Evolutionary conservation across 2,329 filamentous ascomycete genomes (phyloP).

Genomic region (Calonectria honghensis): DNA sequence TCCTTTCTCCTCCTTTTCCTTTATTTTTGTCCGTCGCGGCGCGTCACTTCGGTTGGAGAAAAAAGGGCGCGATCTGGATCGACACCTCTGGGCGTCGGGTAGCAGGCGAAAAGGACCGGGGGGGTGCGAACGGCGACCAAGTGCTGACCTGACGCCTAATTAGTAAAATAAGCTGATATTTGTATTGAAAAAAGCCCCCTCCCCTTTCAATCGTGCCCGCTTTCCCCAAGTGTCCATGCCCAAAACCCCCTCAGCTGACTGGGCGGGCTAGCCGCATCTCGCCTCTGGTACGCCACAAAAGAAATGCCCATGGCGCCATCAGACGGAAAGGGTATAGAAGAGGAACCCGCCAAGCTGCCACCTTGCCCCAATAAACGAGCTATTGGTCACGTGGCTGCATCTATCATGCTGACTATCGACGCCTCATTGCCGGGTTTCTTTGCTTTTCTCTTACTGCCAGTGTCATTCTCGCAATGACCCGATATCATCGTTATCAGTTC

Average conservation of each 20-base stretch:
- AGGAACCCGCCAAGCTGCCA: not conserved
- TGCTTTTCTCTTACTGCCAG: not conserved
- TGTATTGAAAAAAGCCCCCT: not conserved
- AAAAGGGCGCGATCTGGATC: not conserved
- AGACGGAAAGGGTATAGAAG: not conserved
- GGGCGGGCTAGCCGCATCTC: not conserved
- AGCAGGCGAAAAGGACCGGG: not conserved
- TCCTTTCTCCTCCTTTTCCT: not conserved
- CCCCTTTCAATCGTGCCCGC: not conserved
- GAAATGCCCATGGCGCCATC: not conserved
- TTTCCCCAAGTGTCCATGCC: not conserved
- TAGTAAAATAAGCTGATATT: slow-evolving; percentile 24
- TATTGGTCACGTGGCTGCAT: not conserved
- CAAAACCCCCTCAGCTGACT: slow-evolving; percentile 8
- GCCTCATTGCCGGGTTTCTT: not conserved
- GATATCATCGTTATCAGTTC: not conserved
- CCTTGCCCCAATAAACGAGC: not conserved
- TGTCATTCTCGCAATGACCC: not conserved
- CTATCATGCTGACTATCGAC: not conserved
- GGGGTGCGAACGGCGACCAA: not conserved
- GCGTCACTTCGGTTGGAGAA: not conserved
- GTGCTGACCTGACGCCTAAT: slow-evolving; percentile 21
- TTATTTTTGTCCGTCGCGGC: too few species aligned
- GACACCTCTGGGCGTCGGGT: slow-evolving; percentile 2
- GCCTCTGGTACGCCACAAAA: slow-evolving; percentile 11